Evolutionary conservation across 371 early-diverging fungal genomes (phyloP), one percentile per base, ranked within the genome.

Genomic region (Lichtheimia ornata): DNA sequence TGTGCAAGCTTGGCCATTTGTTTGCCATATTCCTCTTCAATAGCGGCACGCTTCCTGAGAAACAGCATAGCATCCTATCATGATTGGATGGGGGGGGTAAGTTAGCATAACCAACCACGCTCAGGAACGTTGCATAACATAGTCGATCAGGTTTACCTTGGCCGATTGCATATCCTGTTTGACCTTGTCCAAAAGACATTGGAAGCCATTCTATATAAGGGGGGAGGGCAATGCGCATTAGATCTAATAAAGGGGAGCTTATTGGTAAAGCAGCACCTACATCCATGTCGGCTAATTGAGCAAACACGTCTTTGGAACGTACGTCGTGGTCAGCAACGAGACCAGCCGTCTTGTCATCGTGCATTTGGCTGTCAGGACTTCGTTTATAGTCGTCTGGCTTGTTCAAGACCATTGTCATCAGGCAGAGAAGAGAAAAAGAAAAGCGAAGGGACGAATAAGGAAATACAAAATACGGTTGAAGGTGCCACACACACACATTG

Each of bases 11-110:
- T 82, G 11, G 74, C 64, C 79, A 86, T 77, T 42, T 75, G 74
- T 58, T 72, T 64, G 0, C 83, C 86, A 62, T 86, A 86, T 51
- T 84, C 84, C 59, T 86, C 86, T 63, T 86, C 86, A 45, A 86
- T 71, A n/a, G 73, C 71, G 3, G 86, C 84, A 28, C 86, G 75
- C 50, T 86, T 86, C 55, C 78, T 82, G 30, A 86, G 60, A 58
- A 84, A 86, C 2, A 64, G 56, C n/a, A 76, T 65, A 14, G 75
- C 71, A 62, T 86, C 86, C 86, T 83, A 62, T 45, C 45, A 45
- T 45, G 18, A 28, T 28, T 28, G 22, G 22, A 2, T 22, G 22
- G 22, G 1, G 22, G 22, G 28, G 28, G 7, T 4, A 28, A 28
- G 28, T 28, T 28, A 28, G 28, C 28, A 28, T 28, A 28, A 28